These are phyloP conservation scores for Ramalina intermedia DNA, from an alignment of 495 filamentous ascomycete species.

Conservation along the genomic window DNA sequence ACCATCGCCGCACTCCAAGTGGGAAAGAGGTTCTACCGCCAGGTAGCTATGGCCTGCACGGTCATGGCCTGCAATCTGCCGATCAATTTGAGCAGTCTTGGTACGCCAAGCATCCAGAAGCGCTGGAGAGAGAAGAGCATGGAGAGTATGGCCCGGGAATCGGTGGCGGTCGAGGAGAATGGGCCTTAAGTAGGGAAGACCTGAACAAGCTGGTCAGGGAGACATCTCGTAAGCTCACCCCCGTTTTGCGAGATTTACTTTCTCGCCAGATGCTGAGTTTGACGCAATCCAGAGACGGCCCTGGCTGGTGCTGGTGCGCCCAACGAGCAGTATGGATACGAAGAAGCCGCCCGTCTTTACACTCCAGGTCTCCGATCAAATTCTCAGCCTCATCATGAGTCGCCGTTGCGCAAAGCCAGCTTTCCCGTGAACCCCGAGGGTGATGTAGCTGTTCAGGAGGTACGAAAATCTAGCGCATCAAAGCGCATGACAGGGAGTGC, in stretches of 20 bases:
- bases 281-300: conserved; percentile 29
- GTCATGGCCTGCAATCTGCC: conserved; percentile 51
- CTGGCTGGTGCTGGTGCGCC: conserved; percentile 44
- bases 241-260: not conserved
- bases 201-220: conserved; percentile 79
- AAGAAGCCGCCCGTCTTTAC: conserved; percentile 56
- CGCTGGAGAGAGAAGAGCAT: conserved; percentile 54
- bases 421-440: conserved; percentile 27
- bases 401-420: conserved; percentile 40
- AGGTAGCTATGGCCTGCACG: conserved; percentile 75
- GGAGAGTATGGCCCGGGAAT: conserved; percentile 50
- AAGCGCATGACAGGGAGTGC: conserved; percentile 18
- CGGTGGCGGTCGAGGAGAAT: conserved; percentile 56
- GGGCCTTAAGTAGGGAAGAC: conserved; percentile 80
- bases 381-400: conserved; percentile 38
- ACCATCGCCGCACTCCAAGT: conserved; percentile 55
- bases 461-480: conserved; percentile 11
- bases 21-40: conserved; percentile 49
- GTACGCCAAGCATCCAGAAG: conserved; percentile 80
- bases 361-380: conserved; percentile 38
- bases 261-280: not conserved
- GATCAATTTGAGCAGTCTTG: conserved; percentile 77
- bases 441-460: conserved; percentile 15
- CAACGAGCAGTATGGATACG: conserved; percentile 66
- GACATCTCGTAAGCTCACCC: conserved; percentile 34